Base-by-base conservation (phyloP, 257 asterid species). In the Eustoma russellianum region DNA sequence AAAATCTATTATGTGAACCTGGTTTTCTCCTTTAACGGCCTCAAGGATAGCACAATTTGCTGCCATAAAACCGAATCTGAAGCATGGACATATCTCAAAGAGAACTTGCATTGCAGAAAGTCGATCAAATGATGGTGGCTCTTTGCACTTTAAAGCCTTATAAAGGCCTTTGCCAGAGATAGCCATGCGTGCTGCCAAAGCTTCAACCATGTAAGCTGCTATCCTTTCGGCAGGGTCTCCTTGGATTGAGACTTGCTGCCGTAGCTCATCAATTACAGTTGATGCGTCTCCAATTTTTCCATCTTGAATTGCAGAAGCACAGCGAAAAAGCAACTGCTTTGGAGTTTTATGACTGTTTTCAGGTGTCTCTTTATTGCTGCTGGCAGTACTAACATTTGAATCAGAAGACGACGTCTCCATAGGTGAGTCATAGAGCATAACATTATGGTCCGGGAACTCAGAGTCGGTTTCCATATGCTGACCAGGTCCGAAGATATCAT, bases 21-120 rank as follows among this genome's bases (percentile, higher is more conserved):
- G 66, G 2, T 58, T 76, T 67, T 91, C 97, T 28, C 71, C 82
- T 63, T 60, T 70, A 43, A 66, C 75, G 8, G 97, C 83, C 61
- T 91, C 95, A 47, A 87, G 19, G 33, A 91, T 87, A 0, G 95
- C 93, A 48, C 94, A 89, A 46, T 87, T 87, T 17, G 94, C 98
- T 3, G 90, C 77, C 93, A 85, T 84, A 74, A 87, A 91, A 11
- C 97, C 94, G 35, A 82, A 91, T 61, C 95, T 67, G 49, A 91
- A 87, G 59, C 96, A 91, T 0, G 98, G 98, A 17, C 97, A 91
- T 1, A 79, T 95, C 67, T 91, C 98, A n/a, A 91, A 84, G 56
- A 91, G 88, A 62, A 91, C 94, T 62, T 91, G 98, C 98, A 91
- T 91, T 6, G 97, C 93, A 13, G 97, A 84, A 43, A 91, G 89